These are phyloP conservation scores for Aspergillus fischeri DNA, from an alignment of 2,329 filamentous ascomycete genomes.

Conservation along the genomic window DNA sequence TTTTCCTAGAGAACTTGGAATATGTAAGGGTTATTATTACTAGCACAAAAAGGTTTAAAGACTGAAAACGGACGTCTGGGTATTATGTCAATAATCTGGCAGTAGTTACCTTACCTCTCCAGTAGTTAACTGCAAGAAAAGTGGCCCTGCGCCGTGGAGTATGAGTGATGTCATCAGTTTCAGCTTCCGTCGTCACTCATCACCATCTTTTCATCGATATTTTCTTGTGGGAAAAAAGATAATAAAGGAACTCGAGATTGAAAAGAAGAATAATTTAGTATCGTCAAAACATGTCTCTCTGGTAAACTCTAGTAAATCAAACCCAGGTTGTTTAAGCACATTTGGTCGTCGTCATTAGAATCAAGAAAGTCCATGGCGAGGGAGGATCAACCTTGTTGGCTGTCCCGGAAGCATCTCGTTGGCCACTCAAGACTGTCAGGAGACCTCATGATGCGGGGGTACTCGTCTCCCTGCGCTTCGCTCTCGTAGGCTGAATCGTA, in stretches of 20 bases:
- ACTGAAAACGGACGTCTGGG: neutral
- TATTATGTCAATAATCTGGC: neutral
- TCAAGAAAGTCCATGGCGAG: neutral
- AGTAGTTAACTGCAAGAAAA: neutral
- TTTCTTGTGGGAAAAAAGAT: neutral
- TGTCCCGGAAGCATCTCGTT: neutral
- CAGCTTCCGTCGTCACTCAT: neutral
- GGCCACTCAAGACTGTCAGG: neutral
- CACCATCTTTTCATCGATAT: neutral
- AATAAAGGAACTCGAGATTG: neutral
- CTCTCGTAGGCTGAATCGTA: neutral
- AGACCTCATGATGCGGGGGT: neutral
- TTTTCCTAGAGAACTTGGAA: neutral
- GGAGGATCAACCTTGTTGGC: neutral
- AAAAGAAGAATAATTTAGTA: neutral
- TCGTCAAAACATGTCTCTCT: neutral
- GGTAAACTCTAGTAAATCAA: neutral
- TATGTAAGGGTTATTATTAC: too few relatives aligned
- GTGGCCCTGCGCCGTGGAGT: neutral
- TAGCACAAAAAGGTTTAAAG: neutral
- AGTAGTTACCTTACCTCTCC: neutral
- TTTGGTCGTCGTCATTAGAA: neutral
- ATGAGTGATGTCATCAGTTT: neutral
- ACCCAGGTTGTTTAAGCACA: neutral
- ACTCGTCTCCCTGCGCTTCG: neutral